Conservation (phyloP, 1,284 basidiomycete species). For the Apiotrichum akiyoshidainum region DNA sequence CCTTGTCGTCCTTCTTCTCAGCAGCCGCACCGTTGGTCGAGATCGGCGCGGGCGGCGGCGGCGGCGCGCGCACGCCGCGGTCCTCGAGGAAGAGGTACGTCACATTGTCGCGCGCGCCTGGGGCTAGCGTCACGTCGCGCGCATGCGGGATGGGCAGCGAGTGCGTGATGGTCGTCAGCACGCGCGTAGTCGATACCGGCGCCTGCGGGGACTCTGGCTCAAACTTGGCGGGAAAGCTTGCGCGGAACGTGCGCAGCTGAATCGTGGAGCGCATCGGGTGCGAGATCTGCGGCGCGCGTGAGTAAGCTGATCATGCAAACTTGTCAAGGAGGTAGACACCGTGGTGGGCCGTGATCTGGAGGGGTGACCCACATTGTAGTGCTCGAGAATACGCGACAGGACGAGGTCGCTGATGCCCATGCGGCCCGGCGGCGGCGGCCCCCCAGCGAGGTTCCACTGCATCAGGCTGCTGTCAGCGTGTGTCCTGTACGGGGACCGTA, state of each 20-base stretch:
- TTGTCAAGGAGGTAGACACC: background rate
- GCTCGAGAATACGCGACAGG: slow-evolving; percentile 37
- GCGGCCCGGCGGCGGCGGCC: slow-evolving; percentile 23
- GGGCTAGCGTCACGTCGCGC: slow-evolving; percentile 18
- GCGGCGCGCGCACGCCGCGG: slow-evolving; percentile 14
- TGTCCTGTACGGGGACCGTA: slow-evolving; percentile 10
- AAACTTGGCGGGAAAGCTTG: slow-evolving; percentile 21
- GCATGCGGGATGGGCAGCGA: slow-evolving; percentile 21
- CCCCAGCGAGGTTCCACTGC: slow-evolving; percentile 37
- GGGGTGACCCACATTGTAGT: slow-evolving; percentile 33
- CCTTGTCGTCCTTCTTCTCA: background rate
- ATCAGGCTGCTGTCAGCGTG: slow-evolving; percentile 32
- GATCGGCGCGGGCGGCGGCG: no score
- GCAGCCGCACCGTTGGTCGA: background rate
- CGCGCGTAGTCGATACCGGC: slow-evolving; percentile 13
- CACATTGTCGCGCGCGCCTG: slow-evolving; percentile 29
- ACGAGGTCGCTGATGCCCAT: slow-evolving; percentile 37
- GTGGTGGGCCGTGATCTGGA: background rate
- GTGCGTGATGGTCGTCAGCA: slow-evolving; percentile 37
- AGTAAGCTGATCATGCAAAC: no score
- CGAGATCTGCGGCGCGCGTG: slow-evolving; percentile 25
- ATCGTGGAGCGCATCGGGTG: slow-evolving; percentile 32
- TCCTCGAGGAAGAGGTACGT: slow-evolving; percentile 44
- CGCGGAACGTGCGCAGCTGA: slow-evolving; percentile 41
- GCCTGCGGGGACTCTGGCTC: background rate